A percentile compares a stretch with the other conserved stretches of the same genome.
These are phyloP conservation scores for Ceratobasidium sp. DNA, from an alignment of 1,284 basidiomycete species.

Conservation along the genomic window DNA sequence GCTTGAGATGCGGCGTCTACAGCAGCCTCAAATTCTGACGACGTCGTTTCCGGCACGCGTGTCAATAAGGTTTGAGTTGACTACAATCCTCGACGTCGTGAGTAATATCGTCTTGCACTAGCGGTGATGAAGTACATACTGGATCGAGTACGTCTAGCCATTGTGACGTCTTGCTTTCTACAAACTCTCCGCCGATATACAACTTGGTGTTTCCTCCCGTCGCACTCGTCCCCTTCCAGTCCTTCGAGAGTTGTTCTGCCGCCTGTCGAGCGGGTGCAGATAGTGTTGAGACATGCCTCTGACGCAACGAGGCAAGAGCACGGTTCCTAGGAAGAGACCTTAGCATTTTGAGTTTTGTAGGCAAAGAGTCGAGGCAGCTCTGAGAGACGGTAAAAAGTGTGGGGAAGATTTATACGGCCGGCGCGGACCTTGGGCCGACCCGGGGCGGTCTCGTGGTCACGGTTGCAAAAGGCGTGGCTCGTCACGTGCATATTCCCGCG, in stretches of 20 bases:
- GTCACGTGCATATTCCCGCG: no score
- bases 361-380: conserved; percentile 3
- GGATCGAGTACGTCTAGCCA: conserved; percentile 93
- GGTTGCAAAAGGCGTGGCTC: background rate
- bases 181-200: conserved; percentile 89
- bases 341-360: conserved; percentile 18
- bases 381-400: conserved; percentile 2
- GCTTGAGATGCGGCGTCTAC: conserved; percentile 88
- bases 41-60: conserved; percentile 89
- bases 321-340: conserved; percentile 32
- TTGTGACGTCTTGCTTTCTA: conserved; percentile 79
- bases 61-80: conserved; percentile 91
- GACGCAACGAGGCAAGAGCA: conserved; percentile 1
- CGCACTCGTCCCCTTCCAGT: conserved; percentile 89
- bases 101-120: conserved; percentile 19
- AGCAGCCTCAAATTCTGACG: conserved; percentile 86
- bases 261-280: conserved; percentile 67
- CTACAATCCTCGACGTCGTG: conserved; percentile 53
- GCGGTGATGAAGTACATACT: conserved; percentile 63
- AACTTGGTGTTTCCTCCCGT: conserved; percentile 88
- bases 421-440: conserved; percentile 39
- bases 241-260: conserved; percentile 74
- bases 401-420: conserved; percentile 34
- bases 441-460: conserved; percentile 35
- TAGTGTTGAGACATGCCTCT: conserved; percentile 57